Conservation (phyloP, 768 basidiomycete genomes). For the Trametes gibbosa region DNA sequence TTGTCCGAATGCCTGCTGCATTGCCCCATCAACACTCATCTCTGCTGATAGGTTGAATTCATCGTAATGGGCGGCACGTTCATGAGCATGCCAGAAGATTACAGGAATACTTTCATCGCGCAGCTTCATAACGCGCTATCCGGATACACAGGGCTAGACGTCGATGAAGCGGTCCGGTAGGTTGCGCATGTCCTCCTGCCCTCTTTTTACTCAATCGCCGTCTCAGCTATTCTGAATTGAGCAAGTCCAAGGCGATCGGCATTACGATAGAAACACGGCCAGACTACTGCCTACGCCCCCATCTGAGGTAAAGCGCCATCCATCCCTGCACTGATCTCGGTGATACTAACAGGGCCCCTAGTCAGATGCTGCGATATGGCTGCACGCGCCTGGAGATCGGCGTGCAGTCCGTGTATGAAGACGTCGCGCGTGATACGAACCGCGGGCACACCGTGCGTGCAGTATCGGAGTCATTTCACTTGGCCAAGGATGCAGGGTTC, state of each 20-base stretch:
- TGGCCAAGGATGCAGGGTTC: slow-evolving; percentile 98
- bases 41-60: slow-evolving; percentile 64
- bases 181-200: slow-evolving; percentile 6
- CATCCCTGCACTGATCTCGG: background rate
- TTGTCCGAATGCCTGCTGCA: slow-evolving; percentile 6
- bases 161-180: slow-evolving; percentile 93
- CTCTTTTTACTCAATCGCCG: background rate
- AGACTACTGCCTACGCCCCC: slow-evolving; percentile 96
- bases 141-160: slow-evolving; percentile 88
- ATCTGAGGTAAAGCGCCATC: slow-evolving; percentile 65
- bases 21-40: background rate
- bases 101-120: slow-evolving; percentile 89
- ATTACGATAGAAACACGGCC: slow-evolving; percentile 99
- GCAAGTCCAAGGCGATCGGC: slow-evolving; percentile 97
- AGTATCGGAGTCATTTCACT: slow-evolving; percentile 94
- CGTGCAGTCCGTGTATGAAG: slow-evolving; percentile 98
- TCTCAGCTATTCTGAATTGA: slow-evolving; percentile 88
- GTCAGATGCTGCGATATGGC: slow-evolving; percentile 98
- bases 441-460: slow-evolving; percentile 98
- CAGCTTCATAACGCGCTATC: slow-evolving; percentile 96
- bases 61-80: slow-evolving; percentile 99
- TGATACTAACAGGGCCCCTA: slow-evolving; percentile 29
- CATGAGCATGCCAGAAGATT: slow-evolving; percentile 99
- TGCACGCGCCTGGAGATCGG: slow-evolving; percentile 98
- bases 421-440: slow-evolving; percentile 98